Percentiles rank a stretch among this genome's conserved stretches.
phyloP scores from a whole-genome alignment of 2,329 filamentous ascomycete genomes.

The Seiridium cupressi region DNA sequence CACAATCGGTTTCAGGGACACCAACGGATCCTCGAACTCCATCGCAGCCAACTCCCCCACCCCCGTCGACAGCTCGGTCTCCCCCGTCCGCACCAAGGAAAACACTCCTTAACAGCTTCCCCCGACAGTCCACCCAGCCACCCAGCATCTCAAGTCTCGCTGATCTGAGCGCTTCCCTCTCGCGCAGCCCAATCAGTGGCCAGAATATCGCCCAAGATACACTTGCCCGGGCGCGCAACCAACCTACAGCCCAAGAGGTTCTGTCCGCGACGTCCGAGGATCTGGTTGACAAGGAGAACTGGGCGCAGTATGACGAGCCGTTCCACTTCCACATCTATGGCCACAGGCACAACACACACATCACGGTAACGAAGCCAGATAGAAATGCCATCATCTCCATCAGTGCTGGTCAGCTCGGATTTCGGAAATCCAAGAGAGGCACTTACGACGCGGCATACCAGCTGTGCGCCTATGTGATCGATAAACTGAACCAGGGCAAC shows the following conservation, averaged over 20 bases:
- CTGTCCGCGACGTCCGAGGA: conserved; percentile 20
- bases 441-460: conserved; percentile 93
- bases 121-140: not conserved
- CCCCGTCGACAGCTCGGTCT: not conserved
- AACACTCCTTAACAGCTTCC: conserved; percentile 1
- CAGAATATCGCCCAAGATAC: conserved; percentile 14
- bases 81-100: not conserved
- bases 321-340: conserved; percentile 86
- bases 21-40: conserved; percentile 1
- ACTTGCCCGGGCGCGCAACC: conserved; percentile 18
- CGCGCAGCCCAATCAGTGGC: not conserved
- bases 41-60: not conserved
- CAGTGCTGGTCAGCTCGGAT: conserved; percentile 86
- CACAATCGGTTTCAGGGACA: not conserved
- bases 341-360: conserved; percentile 92
- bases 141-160: not conserved
- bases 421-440: conserved; percentile 75
- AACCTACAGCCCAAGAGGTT: conserved; percentile 11
- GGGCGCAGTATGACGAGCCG: conserved; percentile 46
- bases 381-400: conserved; percentile 76
- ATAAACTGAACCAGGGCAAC: conserved; percentile 79
- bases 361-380: conserved; percentile 84
- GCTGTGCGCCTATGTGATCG: conserved; percentile 78
- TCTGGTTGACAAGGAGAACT: conserved; percentile 28
- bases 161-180: not conserved